Evolutionary conservation across 1,284 basidiomycete species (phyloP), one percentile per base, ranked within the genome.

Genomic region (Wolfiporia cocos): DNA sequence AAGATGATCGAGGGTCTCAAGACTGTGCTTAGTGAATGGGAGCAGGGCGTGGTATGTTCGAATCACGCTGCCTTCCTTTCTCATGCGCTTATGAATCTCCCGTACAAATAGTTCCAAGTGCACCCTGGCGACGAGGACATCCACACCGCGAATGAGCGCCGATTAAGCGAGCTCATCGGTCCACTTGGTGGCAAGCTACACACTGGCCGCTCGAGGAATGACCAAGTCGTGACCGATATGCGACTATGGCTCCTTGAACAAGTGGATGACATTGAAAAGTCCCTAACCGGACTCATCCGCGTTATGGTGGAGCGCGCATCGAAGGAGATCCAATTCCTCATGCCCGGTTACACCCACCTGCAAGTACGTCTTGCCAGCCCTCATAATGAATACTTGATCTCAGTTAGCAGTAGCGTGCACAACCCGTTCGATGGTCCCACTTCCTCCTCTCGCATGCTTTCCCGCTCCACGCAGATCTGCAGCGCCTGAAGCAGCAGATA

Each of bases 381-480:
- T n/a, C n/a, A n/a, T n/a, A n/a, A n/a, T n/a, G n/a, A n/a, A n/a
- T n/a, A n/a, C n/a, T n/a, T n/a, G n/a, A n/a, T n/a, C n/a, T n/a
- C n/a, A n/a, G n/a, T 18, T 34, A 20, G 21, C 17, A 11, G 34
- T 42, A 95, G 91, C 85, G 95, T 19, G 95, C 88, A 2, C 94
- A 98, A 76, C 95, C 95, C 24, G 95, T 99, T 60, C 84, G 95
- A 51, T 99, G 96, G 96, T 93, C 95, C 1, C 95, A 99, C 65
- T 80, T 96, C 41, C 75, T 99, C 37, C 80, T 98, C 43, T 95
- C 93, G 24, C 93, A 99, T 65, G 93, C 93, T 3, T 88, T 92
- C 58, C 91, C 92, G 34, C 93, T 98, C 70, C 73, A 78, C 32
- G 76, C 80, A 41, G 95, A 99, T 66, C 80, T 97, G 31, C 78